phyloP scores from a whole-genome alignment of 371 early-diverging fungal species.

The Nematocida sp. region DNA sequence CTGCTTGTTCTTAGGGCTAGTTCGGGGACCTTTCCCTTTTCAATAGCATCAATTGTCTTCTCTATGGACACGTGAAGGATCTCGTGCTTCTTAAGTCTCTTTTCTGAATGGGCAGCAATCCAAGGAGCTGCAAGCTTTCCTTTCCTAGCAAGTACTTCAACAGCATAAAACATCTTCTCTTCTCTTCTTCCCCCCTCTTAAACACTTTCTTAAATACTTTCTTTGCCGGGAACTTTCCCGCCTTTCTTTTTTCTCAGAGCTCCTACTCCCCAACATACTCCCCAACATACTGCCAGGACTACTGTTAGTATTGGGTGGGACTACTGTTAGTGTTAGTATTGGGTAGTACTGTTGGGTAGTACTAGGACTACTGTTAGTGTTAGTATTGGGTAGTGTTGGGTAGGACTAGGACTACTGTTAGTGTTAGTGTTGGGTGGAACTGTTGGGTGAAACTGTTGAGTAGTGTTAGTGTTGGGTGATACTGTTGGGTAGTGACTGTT shows the following conservation, averaged over 20 bases:
- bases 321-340: too few relatives aligned
- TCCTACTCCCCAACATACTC: too few relatives aligned
- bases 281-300: too few relatives aligned
- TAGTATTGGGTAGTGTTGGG: too few relatives aligned
- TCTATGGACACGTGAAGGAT: slow-evolving; percentile 70
- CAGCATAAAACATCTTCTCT: slow-evolving; percentile 54
- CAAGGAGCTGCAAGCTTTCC: slow-evolving; percentile 86
- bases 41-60: slow-evolving; percentile 70
- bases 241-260: slow-evolving; percentile 2
- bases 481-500: too few relatives aligned
- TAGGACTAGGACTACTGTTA: too few relatives aligned
- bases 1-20: slow-evolving; percentile 84
- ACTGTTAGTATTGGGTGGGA: too few relatives aligned
- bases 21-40: slow-evolving; percentile 72
- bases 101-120: slow-evolving; percentile 92
- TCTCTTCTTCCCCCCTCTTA: slow-evolving; percentile 1
- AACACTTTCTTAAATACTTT: slow-evolving; percentile 21
- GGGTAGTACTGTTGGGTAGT: too few relatives aligned
- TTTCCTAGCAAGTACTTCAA: slow-evolving; percentile 67
- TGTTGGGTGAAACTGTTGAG: too few relatives aligned
- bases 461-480: too few relatives aligned
- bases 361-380: too few relatives aligned
- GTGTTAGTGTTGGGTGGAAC: too few relatives aligned
- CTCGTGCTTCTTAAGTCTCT: slow-evolving; percentile 83
- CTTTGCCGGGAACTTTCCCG: slow-evolving; percentile 48